A percentile compares a stretch with the other conserved stretches of the same genome.
phyloP scores from a whole-genome alignment of 495 filamentous ascomycete genomes.

The Pyrenula massariospora region DNA sequence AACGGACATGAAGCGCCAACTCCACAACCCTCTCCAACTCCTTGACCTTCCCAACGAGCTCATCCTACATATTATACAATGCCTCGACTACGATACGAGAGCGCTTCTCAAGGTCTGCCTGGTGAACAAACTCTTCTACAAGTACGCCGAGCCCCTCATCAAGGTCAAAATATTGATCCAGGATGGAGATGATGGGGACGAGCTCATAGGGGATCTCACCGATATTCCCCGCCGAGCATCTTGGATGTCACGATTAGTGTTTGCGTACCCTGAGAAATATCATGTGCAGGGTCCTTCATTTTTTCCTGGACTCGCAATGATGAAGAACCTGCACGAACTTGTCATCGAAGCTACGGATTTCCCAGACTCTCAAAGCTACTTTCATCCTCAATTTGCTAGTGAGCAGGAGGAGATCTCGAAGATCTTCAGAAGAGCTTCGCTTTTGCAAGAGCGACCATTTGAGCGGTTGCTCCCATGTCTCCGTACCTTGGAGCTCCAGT shows the following conservation, averaged over 20 bases:
- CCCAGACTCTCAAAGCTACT: not conserved
- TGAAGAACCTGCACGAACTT: not conserved
- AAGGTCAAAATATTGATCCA: not conserved
- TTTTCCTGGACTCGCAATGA: not conserved
- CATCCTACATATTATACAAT: not conserved
- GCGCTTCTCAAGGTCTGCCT: not conserved
- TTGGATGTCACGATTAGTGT: not conserved
- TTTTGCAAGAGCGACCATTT: not conserved
- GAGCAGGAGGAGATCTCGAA: not conserved
- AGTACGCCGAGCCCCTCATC: not conserved
- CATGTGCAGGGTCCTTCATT: not conserved
- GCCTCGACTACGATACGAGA: not conserved
- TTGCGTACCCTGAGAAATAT: not conserved
- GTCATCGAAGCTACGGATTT: not conserved
- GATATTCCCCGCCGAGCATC: not conserved
- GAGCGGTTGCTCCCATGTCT: not conserved
- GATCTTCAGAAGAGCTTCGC: not conserved
- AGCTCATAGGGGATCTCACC: not conserved
- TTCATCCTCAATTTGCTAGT: not conserved
- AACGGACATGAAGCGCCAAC: too few species aligned
- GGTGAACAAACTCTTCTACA: not conserved
- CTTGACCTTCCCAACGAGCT: not conserved
- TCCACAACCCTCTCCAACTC: not conserved
- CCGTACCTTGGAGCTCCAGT: not conserved
- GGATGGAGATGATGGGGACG: not conserved